Percentiles rank a stretch among this genome's conserved stretches.
Evolutionary conservation across 2,329 filamentous ascomycete species (phyloP).

Genomic region (Exophiala xenobiotica): DNA sequence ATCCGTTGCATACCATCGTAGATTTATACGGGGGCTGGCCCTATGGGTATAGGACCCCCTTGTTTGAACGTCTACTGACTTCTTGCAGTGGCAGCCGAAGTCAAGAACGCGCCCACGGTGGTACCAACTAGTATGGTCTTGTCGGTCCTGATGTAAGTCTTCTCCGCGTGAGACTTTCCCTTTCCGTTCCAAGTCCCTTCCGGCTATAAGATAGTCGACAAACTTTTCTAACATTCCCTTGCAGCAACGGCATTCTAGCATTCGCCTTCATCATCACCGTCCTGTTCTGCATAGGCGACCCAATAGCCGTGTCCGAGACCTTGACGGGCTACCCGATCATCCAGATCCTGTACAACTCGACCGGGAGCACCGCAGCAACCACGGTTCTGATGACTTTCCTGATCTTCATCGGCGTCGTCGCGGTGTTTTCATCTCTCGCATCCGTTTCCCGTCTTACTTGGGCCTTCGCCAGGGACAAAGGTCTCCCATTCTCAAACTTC

Average conservation of each 20-base stretch:
- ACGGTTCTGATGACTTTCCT: slow-evolving; percentile 48
- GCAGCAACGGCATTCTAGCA: slow-evolving; percentile 32
- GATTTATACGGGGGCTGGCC: no score
- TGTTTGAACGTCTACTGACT: background rate
- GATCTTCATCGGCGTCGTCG: slow-evolving; percentile 48
- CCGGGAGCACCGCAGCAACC: slow-evolving; percentile 42
- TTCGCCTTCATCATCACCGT: slow-evolving; percentile 29
- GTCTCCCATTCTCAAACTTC: slow-evolving; percentile 43
- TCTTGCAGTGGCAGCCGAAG: slow-evolving; percentile 42
- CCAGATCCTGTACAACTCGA: slow-evolving; percentile 47
- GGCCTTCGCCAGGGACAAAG: slow-evolving; percentile 47
- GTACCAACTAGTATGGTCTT: slow-evolving; percentile 38
- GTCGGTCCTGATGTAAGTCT: slow-evolving; percentile 33
- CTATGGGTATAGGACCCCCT: background rate
- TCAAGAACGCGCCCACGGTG: slow-evolving; percentile 41
- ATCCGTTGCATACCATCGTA: no score
- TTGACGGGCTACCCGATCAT: slow-evolving; percentile 45
- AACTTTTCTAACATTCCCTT: background rate
- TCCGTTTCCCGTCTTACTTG: slow-evolving; percentile 50
- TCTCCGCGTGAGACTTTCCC: no score
- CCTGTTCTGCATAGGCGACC: slow-evolving; percentile 31
- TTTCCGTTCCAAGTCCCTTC: no score
- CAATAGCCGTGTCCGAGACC: slow-evolving; percentile 34
- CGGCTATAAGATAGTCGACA: no score
- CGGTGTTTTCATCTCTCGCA: slow-evolving; percentile 49